Evolutionary conservation across 345 rosid species (phyloP).

Genomic region (Geranium brycei): DNA sequence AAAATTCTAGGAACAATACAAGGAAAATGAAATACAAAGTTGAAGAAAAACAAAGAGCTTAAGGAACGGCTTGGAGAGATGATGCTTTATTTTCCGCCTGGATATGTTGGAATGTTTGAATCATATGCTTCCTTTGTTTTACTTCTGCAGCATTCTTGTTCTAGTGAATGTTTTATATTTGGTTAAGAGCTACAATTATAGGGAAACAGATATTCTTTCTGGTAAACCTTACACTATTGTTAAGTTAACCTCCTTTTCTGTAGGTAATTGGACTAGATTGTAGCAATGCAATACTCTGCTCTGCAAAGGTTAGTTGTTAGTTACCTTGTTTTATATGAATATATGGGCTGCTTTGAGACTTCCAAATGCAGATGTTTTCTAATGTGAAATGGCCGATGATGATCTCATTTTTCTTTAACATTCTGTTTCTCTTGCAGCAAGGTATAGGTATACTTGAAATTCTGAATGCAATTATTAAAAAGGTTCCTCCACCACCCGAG

Average conservation of each 20-base stretch:
- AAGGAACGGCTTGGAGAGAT: too few species aligned
- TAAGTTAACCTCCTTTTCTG: slow-evolving; percentile 7
- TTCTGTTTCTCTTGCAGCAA: slow-evolving; percentile 36
- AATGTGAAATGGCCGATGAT: neutral
- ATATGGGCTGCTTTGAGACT: neutral
- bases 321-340: slow-evolving; percentile 5
- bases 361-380: neutral
- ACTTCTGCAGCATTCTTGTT: slow-evolving; percentile 5
- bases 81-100: too few species aligned
- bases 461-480: slow-evolving; percentile 64
- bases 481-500: slow-evolving; percentile 67
- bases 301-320: slow-evolving; percentile 72
- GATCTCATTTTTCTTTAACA: slow-evolving; percentile 1
- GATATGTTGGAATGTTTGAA: neutral
- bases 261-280: slow-evolving; percentile 95
- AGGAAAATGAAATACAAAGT: too few species aligned
- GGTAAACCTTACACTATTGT: neutral
- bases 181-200: slow-evolving; percentile 9
- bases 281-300: slow-evolving; percentile 81
- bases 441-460: slow-evolving; percentile 86
- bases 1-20: neutral
- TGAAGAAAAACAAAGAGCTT: too few species aligned
- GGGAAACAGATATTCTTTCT: slow-evolving; percentile 1
- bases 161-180: slow-evolving; percentile 3
- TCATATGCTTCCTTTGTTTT: slow-evolving; percentile 2